These are phyloP conservation scores for Exsudoporus frostii DNA, from an alignment of 768 basidiomycete species.

Conservation along the genomic window DNA sequence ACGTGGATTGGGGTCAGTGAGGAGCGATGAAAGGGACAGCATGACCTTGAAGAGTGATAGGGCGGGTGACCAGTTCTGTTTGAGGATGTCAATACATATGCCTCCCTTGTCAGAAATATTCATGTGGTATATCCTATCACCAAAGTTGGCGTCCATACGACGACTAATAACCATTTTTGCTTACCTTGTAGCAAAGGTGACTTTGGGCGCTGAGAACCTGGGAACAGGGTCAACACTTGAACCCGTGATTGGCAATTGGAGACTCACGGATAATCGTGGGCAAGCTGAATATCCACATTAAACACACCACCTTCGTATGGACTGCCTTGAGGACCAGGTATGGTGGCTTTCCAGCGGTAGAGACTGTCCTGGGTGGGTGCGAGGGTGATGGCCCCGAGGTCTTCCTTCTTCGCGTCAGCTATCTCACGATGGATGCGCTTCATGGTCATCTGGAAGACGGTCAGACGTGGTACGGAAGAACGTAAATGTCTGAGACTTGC, in stretches of 20 bases:
- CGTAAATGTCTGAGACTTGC: slow-evolving; percentile 14
- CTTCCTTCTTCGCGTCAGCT: slow-evolving; percentile 76
- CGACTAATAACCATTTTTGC: slow-evolving; percentile 8
- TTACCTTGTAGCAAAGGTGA: slow-evolving; percentile 71
- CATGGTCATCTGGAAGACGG: slow-evolving; percentile 50
- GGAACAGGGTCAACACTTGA: not conserved
- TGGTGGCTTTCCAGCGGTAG: slow-evolving; percentile 70
- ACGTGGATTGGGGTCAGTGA: slow-evolving; percentile 95
- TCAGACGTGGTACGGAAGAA: slow-evolving; percentile 2
- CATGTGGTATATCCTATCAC: slow-evolving; percentile 79
- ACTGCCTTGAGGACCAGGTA: slow-evolving; percentile 82
- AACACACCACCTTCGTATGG: slow-evolving; percentile 81
- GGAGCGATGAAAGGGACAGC: slow-evolving; percentile 85
- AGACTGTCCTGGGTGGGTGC: slow-evolving; percentile 62
- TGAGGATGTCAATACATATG: slow-evolving; percentile 89
- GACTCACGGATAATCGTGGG: slow-evolving; percentile 71
- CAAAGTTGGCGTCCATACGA: not conserved
- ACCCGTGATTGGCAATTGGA: slow-evolving; percentile 1
- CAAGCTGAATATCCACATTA: slow-evolving; percentile 60
- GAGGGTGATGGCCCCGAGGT: slow-evolving; percentile 70
- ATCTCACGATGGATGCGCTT: slow-evolving; percentile 86
- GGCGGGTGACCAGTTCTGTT: slow-evolving; percentile 93
- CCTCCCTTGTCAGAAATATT: slow-evolving; percentile 77
- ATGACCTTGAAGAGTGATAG: slow-evolving; percentile 93
- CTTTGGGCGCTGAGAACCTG: slow-evolving; percentile 78